phyloP scores from a whole-genome alignment of 176 grass and related monocot genomes.

The Poa annua region DNA sequence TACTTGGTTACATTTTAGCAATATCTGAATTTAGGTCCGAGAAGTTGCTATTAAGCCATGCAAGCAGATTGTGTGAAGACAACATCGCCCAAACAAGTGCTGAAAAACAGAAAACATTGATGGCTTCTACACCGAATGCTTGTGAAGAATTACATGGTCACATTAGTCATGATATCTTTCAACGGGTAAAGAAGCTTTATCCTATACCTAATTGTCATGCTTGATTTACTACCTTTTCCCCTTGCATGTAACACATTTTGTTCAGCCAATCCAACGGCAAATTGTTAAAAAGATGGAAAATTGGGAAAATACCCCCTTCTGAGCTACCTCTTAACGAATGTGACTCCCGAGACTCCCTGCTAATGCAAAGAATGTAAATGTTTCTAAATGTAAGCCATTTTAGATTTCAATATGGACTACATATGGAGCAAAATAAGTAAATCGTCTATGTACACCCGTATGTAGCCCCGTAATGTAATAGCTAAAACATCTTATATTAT shows the following conservation, averaged over 20 bases:
- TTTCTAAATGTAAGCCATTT: too few relatives aligned
- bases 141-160: slow-evolving; percentile 16
- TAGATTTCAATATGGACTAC: too few relatives aligned
- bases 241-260: background rate
- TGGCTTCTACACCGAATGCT: background rate
- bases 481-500: too few relatives aligned
- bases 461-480: too few relatives aligned
- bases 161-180: slow-evolving; percentile 15
- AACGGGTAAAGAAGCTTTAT: slow-evolving; percentile 8
- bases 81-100: background rate
- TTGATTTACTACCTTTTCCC: background rate
- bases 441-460: too few relatives aligned
- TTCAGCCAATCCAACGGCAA: slow-evolving; percentile 14
- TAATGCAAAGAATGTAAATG: background rate
- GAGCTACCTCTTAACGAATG: background rate
- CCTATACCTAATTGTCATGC: background rate
- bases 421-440: too few relatives aligned
- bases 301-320: background rate
- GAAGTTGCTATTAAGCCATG: slow-evolving; percentile 18
- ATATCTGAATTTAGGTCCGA: slow-evolving; percentile 16
- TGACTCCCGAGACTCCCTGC: too few relatives aligned
- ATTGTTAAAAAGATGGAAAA: background rate
- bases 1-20: slow-evolving; percentile 26
- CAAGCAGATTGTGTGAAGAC: background rate
- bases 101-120: slow-evolving; percentile 11